These are phyloP conservation scores for Suhomyces bribrorum DNA, from an alignment of 1,139 yeast species.

Conservation along the genomic window DNA sequence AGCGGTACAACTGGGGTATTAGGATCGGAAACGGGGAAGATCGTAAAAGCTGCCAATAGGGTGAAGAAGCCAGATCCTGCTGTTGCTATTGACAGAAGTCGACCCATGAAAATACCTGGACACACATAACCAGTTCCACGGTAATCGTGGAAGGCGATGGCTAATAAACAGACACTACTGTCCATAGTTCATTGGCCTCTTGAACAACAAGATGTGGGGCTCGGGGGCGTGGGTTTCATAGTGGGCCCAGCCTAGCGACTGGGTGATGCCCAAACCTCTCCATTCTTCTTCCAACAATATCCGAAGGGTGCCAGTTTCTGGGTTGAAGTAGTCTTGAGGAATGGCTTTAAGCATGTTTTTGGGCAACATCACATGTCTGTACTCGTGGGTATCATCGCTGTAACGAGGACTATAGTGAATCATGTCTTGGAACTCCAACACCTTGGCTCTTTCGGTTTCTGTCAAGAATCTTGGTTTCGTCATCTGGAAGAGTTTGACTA, in stretches of 20 bases:
- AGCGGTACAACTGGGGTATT: neutral
- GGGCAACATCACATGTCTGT: slow-evolving; percentile 94
- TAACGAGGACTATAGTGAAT: slow-evolving; percentile 93
- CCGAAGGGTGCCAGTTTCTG: slow-evolving; percentile 91
- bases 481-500: slow-evolving; percentile 21
- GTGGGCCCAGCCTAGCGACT: slow-evolving; percentile 97
- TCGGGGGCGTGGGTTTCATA: slow-evolving; percentile 98
- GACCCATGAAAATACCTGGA: neutral
- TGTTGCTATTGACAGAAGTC: neutral
- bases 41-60: neutral
- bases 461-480: slow-evolving; percentile 67
- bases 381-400: slow-evolving; percentile 85
- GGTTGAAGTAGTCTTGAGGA: slow-evolving; percentile 94
- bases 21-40: neutral
- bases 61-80: neutral
- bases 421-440: slow-evolving; percentile 88
- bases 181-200: slow-evolving; percentile 54
- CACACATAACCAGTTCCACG: too few species aligned
- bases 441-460: slow-evolving; percentile 80
- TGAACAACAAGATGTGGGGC: slow-evolving; percentile 92
- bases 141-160: too few species aligned
- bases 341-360: slow-evolving; percentile 92
- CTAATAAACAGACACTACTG: slow-evolving; percentile 12
- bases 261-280: slow-evolving; percentile 98
- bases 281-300: slow-evolving; percentile 94